Evolutionary conservation across 129 eudicot species (phyloP), one percentile per base, ranked within the genome.

Genomic region (Apium graveolens): DNA sequence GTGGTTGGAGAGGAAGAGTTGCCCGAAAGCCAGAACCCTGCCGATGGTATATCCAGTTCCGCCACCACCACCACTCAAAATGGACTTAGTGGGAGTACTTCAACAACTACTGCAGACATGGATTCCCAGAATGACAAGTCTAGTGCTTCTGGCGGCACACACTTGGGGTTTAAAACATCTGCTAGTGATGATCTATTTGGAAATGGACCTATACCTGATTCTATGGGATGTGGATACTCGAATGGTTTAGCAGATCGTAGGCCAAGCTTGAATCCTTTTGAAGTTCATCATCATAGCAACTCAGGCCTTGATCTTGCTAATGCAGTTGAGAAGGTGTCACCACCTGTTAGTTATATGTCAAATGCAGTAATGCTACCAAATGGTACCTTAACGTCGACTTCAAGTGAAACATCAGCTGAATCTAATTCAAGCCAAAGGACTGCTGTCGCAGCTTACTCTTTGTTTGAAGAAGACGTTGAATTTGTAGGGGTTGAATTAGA

Each of bases 401-500:
- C 84, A 53, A 81, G 76, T 26, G 86, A 35, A 0, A 69, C 78
- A 35, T 79, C 85, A 29, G 80, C 29, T 1, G 83, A 74, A 70
- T 84, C 82, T 26, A 84, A 78, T 55, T 78, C 89, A 1, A 82
- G 80, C 81, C 86, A 79, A 78, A 84, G 78, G 39, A 82, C 78
- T 62, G 80, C 81, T 26, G 53, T 79, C 21, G 62, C 78, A 26
- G 91, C 62, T 75, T 89, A 87, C 32, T 89, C 97, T 45, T 88
- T 89, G 89, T 94, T 94, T 76, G 93, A 94, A 83, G 97, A 94
- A 78, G 98, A 91, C 78, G 96, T 91, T 73, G 98, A 94, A 86
- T 94, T 94, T 82, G 93, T 91, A 9, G 98, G 97, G 74, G 93
- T 90, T 78, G 98, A 91, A 80, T 77, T 80, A 27, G 98, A 94